Evolutionary conservation across 179 eudicot species (phyloP).

Genomic region (Beta lomatogona): DNA sequence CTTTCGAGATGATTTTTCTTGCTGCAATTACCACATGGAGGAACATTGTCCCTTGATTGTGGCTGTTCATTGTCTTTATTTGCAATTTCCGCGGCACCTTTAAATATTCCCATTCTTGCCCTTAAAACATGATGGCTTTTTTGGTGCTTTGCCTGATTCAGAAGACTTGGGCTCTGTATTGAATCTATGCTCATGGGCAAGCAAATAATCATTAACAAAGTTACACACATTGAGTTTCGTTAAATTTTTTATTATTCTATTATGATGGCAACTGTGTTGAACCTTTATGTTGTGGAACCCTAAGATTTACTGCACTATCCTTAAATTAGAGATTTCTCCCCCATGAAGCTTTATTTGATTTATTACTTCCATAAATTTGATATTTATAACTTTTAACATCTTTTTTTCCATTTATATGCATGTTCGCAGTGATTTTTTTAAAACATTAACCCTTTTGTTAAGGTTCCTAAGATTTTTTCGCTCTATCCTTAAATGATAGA

Average conservation of each 20-base stretch:
- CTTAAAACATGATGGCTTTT: too few relatives aligned
- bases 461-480: slow-evolving; percentile 10
- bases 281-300: not conserved
- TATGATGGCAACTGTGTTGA: too few relatives aligned
- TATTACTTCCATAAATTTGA: slow-evolving; percentile 3
- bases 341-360: slow-evolving; percentile 22
- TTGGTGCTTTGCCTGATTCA: too few relatives aligned
- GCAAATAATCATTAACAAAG: too few relatives aligned
- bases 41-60: too few relatives aligned
- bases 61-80: too few relatives aligned
- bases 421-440: not conserved
- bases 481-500: not conserved
- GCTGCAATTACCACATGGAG: too few relatives aligned
- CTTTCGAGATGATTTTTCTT: too few relatives aligned
- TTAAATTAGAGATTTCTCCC: slow-evolving; percentile 5
- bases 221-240: too few relatives aligned
- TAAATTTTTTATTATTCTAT: too few relatives aligned
- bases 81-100: too few relatives aligned
- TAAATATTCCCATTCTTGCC: too few relatives aligned
- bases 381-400: not conserved
- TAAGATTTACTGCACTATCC: slow-evolving; percentile 18
- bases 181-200: not conserved
- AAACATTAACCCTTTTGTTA: not conserved
- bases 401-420: slow-evolving; percentile 16
- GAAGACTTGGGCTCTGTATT: not conserved